Base-by-base conservation (phyloP, 495 filamentous ascomycete genomes). In the Beverwykella pulmonaria region DNA sequence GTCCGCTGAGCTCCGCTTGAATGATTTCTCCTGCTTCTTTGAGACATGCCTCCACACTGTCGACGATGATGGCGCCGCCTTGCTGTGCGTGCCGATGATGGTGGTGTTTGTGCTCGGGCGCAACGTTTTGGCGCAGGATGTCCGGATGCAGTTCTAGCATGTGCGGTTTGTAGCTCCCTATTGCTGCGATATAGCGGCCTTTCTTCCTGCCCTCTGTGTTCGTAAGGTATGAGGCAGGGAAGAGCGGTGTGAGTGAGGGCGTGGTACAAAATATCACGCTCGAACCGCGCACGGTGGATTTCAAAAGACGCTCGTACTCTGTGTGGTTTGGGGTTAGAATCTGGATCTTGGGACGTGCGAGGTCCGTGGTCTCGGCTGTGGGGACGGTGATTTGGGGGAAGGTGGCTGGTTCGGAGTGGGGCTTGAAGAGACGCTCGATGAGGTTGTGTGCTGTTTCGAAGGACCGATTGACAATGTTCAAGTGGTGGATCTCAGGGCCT, bases 21-120 rank as follows among this genome's bases (percentile, higher is more conserved):
- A 93, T 88, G 57, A 98, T 79, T 80, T 98, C 94, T 5, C 94
- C 94, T 0, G 93, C 90, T 72, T 97, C 92, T 70, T 87, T 86
- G 65, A 97, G 70, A 59, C 90, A 92, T 4, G 87, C 89, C 19
- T 90, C 86, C 0, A 92, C 77, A 32, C 87, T 91, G 74, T 98
- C 93, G 12, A 97, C 93, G 4, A 97, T 80, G 30, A 94, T 80
- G 1, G 89, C 88, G 0, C 90, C 91, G 19, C 91, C 90, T 67
- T 87, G 82, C 22, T 80, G 77, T 8, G 89, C 86, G 59, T 91
- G 88, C 70, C 87, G 87, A 73, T 92, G 90, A 73, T 86, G 88
- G 65, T 90, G 87, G 19, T 83, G 78, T 26, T 77, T 61, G 20
- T 81, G 80, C 1, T 76, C 70, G 23, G 82, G 78, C 50, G 80